These are phyloP conservation scores for Teratosphaeria destructans DNA, from an alignment of 2,329 filamentous ascomycete species.

Conservation along the genomic window DNA sequence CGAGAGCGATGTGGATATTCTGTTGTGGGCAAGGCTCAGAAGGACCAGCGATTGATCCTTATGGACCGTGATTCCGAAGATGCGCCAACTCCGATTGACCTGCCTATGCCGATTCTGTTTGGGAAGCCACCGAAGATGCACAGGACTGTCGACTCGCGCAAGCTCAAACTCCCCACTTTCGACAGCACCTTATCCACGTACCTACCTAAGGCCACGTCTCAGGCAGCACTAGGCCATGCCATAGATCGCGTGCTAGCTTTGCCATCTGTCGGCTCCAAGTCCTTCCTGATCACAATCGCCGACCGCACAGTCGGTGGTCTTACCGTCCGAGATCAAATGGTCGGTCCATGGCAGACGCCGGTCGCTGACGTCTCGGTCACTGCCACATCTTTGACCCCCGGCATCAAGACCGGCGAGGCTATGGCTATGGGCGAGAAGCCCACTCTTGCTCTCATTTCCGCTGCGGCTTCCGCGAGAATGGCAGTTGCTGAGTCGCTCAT, in stretches of 20 bases:
- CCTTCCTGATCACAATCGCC: constrained; percentile 92
- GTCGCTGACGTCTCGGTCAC: constrained; percentile 93
- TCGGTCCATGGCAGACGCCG: constrained; percentile 90
- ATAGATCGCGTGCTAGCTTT: constrained; percentile 72
- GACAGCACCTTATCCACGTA: constrained; percentile 63
- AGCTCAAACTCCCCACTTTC: constrained; percentile 58
- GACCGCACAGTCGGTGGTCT: constrained; percentile 87
- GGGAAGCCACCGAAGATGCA: constrained; percentile 78
- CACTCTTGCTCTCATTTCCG: constrained; percentile 76
- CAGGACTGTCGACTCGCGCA: constrained; percentile 60
- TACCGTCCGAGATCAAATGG: constrained; percentile 84
- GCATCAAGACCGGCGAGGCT: constrained; percentile 75
- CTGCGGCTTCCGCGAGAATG: constrained; percentile 88
- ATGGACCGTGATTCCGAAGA: constrained; percentile 69
- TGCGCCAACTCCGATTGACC: constrained; percentile 70
- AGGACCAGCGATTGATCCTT: constrained; percentile 64
- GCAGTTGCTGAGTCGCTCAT: constrained; percentile 87
- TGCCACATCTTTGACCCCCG: constrained; percentile 63
- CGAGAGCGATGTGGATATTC: constrained; percentile 90
- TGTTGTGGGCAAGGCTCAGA: constrained; percentile 71
- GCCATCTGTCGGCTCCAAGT: constrained; percentile 90
- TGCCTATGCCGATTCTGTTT: constrained; percentile 82
- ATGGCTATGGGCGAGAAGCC: constrained; percentile 97
- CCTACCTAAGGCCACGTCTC: constrained; percentile 44
- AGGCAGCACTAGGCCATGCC: constrained; percentile 46